phyloP scores from a whole-genome alignment of 2,329 filamentous ascomycete genomes.

The Lasiodiplodia sp. region DNA sequence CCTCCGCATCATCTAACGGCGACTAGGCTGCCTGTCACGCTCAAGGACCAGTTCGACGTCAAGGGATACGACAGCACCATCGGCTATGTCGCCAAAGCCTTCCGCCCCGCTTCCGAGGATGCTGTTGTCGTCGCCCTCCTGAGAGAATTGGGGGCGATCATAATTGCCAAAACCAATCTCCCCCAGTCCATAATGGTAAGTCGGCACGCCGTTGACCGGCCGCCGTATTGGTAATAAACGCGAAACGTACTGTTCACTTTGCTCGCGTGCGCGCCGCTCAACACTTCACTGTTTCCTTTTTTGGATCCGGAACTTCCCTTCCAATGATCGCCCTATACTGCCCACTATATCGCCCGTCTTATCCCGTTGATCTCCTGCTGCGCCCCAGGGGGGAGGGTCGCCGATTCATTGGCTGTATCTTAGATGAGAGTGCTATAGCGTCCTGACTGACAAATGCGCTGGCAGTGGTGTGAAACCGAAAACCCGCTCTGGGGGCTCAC shows the following conservation, averaged over 20 bases:
- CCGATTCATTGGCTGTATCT: slow-evolving; percentile 1
- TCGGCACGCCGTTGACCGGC: slow-evolving; percentile 58
- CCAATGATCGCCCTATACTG: neutral
- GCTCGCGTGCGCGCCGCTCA: neutral
- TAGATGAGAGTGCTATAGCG: slow-evolving; percentile 31
- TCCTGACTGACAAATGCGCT: neutral
- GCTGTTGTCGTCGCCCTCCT: slow-evolving; percentile 60
- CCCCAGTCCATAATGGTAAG: slow-evolving; percentile 65
- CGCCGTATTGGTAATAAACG: slow-evolving; percentile 7
- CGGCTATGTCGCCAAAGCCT: slow-evolving; percentile 67
- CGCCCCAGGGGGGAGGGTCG: neutral
- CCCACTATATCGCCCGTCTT: neutral
- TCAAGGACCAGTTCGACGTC: slow-evolving; percentile 60
- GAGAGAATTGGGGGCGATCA: slow-evolving; percentile 57
- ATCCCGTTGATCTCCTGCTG: neutral
- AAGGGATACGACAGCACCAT: slow-evolving; percentile 56
- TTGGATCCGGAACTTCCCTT: neutral
- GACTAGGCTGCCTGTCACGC: slow-evolving; percentile 49
- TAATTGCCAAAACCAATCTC: slow-evolving; percentile 63
- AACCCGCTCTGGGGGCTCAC: slow-evolving; percentile 62
- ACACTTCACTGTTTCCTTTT: neutral
- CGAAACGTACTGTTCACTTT: slow-evolving; percentile 26
- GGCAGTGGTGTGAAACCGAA: slow-evolving; percentile 62
- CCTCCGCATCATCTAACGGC: too few species aligned
- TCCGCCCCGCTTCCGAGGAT: slow-evolving; percentile 58